A percentile compares a stretch with the other conserved stretches of the same genome.
phyloP scores from a whole-genome alignment of 257 asterid genomes.

The Jacaranda mimosifolia region DNA sequence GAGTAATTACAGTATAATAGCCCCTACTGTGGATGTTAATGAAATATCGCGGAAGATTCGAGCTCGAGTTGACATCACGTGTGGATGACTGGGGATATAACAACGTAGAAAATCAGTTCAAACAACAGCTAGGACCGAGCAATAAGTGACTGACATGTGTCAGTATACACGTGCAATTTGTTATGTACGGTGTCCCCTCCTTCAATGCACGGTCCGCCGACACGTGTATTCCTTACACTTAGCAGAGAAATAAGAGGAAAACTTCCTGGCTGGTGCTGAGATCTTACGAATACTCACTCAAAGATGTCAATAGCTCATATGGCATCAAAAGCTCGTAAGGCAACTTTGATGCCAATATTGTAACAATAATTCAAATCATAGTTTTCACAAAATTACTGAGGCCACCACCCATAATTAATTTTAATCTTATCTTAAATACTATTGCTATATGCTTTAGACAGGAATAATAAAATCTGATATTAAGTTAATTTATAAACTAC shows the following conservation, averaged over 20 bases:
- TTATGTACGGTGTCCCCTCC: conserved; percentile 30
- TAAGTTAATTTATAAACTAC: too few species aligned
- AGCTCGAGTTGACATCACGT: conserved; percentile 24
- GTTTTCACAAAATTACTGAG: too few species aligned
- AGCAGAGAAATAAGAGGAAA: background rate
- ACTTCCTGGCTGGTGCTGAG: background rate
- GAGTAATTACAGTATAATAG: too few species aligned
- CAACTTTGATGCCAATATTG: too few species aligned
- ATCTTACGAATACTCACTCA: too few species aligned
- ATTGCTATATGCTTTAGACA: too few species aligned
- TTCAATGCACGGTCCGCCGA: background rate
- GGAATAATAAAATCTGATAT: too few species aligned
- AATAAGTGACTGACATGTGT: conserved; percentile 40
- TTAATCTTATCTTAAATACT: background rate
- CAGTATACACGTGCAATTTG: conserved; percentile 32
- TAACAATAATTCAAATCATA: too few species aligned
- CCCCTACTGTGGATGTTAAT: too few species aligned
- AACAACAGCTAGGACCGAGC: conserved; percentile 27
- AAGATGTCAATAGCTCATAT: too few species aligned
- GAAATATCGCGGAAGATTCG: conserved; percentile 1
- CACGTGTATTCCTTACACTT: background rate
- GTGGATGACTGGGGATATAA: conserved; percentile 15
- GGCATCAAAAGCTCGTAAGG: too few species aligned
- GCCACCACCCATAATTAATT: background rate
- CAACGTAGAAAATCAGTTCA: conserved; percentile 1